Evolutionary conservation across 495 filamentous ascomycete genomes (phyloP), one percentile per base, ranked within the genome.

Genomic region (Hamigera avellanea): DNA sequence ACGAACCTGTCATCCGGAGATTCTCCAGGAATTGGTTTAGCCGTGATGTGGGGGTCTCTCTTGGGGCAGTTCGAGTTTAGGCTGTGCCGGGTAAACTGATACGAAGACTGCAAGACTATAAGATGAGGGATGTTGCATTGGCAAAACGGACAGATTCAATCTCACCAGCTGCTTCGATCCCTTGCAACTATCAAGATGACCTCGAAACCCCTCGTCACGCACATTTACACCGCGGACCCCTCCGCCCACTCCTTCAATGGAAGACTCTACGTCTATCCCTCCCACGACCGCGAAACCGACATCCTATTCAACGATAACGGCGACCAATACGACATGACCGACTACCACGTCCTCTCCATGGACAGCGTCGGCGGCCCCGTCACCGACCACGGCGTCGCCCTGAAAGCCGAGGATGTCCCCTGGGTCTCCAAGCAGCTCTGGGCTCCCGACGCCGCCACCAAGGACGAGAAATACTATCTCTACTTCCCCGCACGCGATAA

Each of bases 251-350:
- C 67, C 46, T 70, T 70, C 51, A 53, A 67, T 30, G 58, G 54
- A 37, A 54, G 51, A 21, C 53, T 66, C 44, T 73, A 70, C 60
- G 61, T 73, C 33, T 73, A 64, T 49, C 64, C 69, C 18, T 68
- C 66, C 0, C 53, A 68, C 25, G 69, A 67, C 32, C 52, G 52
- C 16, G 45, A 57, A 32, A 67, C 64, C 14, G 53, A 54, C 21
- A 56, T 68, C 34, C 44, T 57, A 33, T 80, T 79, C 46, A 83
- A 83, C 66, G 80, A 86, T 66, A 81, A 81, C 66, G 81, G 81
- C 56, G 80, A 83, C 62, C 81, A 86, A 56, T 86, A 83, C 55
- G 81, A 79, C 63, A 86, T 86, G 81, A 59, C 52, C 9, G 65
- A 67, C 43, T 62, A 71, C 44, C 64, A 73, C 41, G 69, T 70